These are phyloP conservation scores for Pyrenochaeta sp. DNA, from an alignment of 2,329 filamentous ascomycete genomes.

Conservation along the genomic window DNA sequence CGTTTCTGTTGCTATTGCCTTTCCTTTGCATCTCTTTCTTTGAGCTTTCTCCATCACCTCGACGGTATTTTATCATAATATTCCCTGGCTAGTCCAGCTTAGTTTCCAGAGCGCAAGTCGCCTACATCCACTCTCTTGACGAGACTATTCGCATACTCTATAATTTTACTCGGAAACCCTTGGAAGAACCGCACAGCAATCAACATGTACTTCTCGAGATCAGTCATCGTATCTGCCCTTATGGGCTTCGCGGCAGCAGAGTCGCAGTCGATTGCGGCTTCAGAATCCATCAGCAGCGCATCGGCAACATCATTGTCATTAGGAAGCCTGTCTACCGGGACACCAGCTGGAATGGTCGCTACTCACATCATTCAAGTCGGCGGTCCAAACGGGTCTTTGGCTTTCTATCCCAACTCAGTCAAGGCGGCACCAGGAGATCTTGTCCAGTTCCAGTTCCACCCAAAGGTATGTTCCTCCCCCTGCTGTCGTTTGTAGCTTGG, in stretches of 20 bases:
- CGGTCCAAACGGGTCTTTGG: constrained; percentile 62
- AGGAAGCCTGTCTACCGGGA: constrained; percentile 13
- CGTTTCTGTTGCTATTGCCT: constrained; percentile 35
- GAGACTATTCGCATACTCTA: constrained; percentile 26
- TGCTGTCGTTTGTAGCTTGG: not conserved
- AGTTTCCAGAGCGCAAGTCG: constrained; percentile 48
- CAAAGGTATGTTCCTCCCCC: constrained; percentile 46
- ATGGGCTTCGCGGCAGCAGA: constrained; percentile 40
- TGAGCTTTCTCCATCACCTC: constrained; percentile 28
- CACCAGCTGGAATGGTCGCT: constrained; percentile 28
- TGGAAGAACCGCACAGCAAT: constrained; percentile 12
- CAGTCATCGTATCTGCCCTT: constrained; percentile 40
- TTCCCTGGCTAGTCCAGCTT: constrained; percentile 51
- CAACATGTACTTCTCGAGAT: constrained; percentile 48
- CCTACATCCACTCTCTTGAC: constrained; percentile 38
- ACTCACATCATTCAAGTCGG: constrained; percentile 72
- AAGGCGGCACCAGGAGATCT: constrained; percentile 67
- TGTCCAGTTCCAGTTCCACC: constrained; percentile 63
- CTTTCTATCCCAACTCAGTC: constrained; percentile 73
- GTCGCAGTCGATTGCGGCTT: constrained; percentile 25
- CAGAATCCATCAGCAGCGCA: constrained; percentile 23
- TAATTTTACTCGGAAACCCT: constrained; percentile 30
- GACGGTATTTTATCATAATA: constrained; percentile 41
- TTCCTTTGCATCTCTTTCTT: constrained; percentile 45
- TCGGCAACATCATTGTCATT: constrained; percentile 8